phyloP scores from a whole-genome alignment of 805 yeast genomes.

The Priceomyces haplophilus region DNA sequence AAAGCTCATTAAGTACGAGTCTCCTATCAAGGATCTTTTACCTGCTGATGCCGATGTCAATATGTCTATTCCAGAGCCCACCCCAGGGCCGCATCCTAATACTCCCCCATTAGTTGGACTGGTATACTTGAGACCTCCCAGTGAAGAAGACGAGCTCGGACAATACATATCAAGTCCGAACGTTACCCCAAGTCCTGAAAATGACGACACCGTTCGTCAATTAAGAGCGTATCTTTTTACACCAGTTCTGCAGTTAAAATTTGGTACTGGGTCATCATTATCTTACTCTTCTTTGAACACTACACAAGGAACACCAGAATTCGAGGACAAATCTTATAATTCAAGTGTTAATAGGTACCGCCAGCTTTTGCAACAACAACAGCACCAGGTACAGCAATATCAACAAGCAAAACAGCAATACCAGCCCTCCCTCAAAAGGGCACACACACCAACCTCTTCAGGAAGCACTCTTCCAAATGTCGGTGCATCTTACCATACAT shows the following conservation, averaged over 20 bases:
- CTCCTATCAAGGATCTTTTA: slow-evolving; percentile 78
- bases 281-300: slow-evolving; percentile 16
- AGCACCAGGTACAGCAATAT: slow-evolving; percentile 17
- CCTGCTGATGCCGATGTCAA: slow-evolving; percentile 69
- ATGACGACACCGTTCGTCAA: slow-evolving; percentile 33
- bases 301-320: slow-evolving; percentile 6
- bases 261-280: slow-evolving; percentile 26
- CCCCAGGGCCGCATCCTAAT: slow-evolving; percentile 67
- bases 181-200: slow-evolving; percentile 36
- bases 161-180: slow-evolving; percentile 52
- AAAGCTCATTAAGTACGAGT: slow-evolving; percentile 69
- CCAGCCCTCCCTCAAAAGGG: slow-evolving; percentile 13
- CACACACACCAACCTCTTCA: slow-evolving; percentile 12
- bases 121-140: slow-evolving; percentile 74
- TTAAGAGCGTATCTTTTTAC: slow-evolving; percentile 43
- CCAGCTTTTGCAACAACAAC: slow-evolving; percentile 14
- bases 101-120: slow-evolving; percentile 96
- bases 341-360: slow-evolving; percentile 12
- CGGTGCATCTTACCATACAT: slow-evolving; percentile 21
- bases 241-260: slow-evolving; percentile 43
- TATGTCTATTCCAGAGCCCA: slow-evolving; percentile 80
- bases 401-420: slow-evolving; percentile 14
- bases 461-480: slow-evolving; percentile 9
- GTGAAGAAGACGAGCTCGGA: slow-evolving; percentile 79
- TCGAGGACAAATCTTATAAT: slow-evolving; percentile 9